Evolutionary conservation across 139 green algal species (phyloP).

Genomic region (Auxenochlorella pyrenoidosa): DNA sequence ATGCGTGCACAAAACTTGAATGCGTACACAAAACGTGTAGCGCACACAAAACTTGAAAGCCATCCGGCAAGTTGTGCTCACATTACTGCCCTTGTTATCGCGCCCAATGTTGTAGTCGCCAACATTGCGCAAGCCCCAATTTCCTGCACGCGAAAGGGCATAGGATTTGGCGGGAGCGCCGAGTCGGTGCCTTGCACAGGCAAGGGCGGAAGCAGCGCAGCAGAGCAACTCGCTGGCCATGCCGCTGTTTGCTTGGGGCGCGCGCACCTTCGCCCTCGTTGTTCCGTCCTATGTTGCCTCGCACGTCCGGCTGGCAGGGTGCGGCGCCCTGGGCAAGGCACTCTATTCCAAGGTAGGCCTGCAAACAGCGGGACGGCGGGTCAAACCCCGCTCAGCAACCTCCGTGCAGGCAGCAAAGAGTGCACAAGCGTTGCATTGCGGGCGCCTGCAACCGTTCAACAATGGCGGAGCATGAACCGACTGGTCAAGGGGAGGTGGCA

Average conservation of each 20-base stretch:
- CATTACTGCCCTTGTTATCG: conserved; percentile 11
- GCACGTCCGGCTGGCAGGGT: background rate
- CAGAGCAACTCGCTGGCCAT: too few species aligned
- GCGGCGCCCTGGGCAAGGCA: background rate
- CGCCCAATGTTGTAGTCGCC: conserved; percentile 19
- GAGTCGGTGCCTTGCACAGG: background rate
- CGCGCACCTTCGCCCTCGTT: background rate
- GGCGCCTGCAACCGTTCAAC: background rate
- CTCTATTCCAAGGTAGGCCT: conserved; percentile 19
- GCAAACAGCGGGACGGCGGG: background rate
- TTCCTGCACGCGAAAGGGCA: background rate
- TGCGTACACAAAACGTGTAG: too few species aligned
- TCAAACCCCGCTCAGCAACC: background rate
- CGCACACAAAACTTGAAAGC: too few species aligned
- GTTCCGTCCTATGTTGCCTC: background rate
- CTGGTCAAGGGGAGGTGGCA: background rate
- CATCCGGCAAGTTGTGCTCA: too few species aligned
- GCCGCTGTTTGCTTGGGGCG: too few species aligned
- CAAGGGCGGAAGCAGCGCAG: too few species aligned
- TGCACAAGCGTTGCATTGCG: background rate
- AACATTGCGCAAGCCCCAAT: background rate
- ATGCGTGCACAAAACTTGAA: too few species aligned
- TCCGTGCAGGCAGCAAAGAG: background rate
- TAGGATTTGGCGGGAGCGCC: too few species aligned
- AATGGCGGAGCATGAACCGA: background rate